Percentiles rank a stretch among this genome's conserved stretches.
Conservation (phyloP, 768 basidiomycete genomes). For the Mycena olivaceomarginata region DNA sequence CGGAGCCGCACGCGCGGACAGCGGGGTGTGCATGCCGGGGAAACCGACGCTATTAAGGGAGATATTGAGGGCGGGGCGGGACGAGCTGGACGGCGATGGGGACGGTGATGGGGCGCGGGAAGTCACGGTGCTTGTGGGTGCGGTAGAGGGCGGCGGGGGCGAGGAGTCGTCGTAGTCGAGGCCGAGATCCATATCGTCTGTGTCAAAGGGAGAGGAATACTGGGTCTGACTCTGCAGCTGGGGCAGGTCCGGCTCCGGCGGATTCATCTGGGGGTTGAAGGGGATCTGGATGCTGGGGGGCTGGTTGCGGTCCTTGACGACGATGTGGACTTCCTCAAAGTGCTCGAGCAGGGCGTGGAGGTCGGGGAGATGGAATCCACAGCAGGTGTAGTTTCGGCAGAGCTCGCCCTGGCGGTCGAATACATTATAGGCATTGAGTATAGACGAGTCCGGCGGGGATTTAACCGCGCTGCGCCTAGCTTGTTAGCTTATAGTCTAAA, state of each 20-base stretch:
- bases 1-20: slow-evolving; percentile 17
- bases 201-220: slow-evolving; percentile 73
- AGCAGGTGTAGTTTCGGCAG: slow-evolving; percentile 94
- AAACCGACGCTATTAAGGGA: slow-evolving; percentile 39
- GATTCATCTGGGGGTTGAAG: slow-evolving; percentile 63
- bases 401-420: slow-evolving; percentile 85
- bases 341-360: slow-evolving; percentile 93
- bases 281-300: slow-evolving; percentile 66
- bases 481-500: slow-evolving; percentile 36
- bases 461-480: slow-evolving; percentile 33
- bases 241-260: slow-evolving; percentile 52
- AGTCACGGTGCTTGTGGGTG: slow-evolving; percentile 42
- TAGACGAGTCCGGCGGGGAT: slow-evolving; percentile 50
- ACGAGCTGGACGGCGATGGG: slow-evolving; percentile 30
- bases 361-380: slow-evolving; percentile 82
- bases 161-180: slow-evolving; percentile 69
- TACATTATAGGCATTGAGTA: slow-evolving; percentile 80
- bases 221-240: slow-evolving; percentile 54
- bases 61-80: slow-evolving; percentile 46
- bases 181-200: slow-evolving; percentile 91
- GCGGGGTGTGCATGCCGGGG: slow-evolving; percentile 38
- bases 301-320: slow-evolving; percentile 73
- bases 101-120: slow-evolving; percentile 44
- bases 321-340: slow-evolving; percentile 93
- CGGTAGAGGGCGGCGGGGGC: slow-evolving; percentile 49